Percentiles rank a stretch among this genome's conserved stretches.
phyloP scores from a whole-genome alignment of 164 flowering plant species.

The Brasenia schreberi region DNA sequence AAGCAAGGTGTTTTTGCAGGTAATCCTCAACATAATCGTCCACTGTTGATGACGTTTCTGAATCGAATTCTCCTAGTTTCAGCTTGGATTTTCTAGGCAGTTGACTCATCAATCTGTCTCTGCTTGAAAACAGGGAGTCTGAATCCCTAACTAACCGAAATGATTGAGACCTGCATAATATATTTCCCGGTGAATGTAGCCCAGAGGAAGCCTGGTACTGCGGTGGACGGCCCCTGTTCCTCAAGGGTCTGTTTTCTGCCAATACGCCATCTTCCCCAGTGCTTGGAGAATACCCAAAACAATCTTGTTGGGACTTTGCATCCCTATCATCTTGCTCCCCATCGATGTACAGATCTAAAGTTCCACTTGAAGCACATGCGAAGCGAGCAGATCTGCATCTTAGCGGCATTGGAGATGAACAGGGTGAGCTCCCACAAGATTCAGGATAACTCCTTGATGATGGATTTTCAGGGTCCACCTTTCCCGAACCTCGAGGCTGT shows the following conservation, averaged over 20 bases:
- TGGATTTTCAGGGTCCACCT: conserved; percentile 18
- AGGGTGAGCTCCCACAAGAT: conserved; percentile 41
- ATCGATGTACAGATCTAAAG: conserved; percentile 86
- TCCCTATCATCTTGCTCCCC: conserved; percentile 60
- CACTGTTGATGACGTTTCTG: neutral
- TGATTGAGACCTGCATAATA: neutral
- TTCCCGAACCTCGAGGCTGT: conserved; percentile 16
- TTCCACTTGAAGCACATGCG: conserved; percentile 39
- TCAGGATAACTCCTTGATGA: conserved; percentile 23
- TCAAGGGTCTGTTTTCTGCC: neutral
- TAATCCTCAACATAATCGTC: neutral
- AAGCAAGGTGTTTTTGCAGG: neutral
- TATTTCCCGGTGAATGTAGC: neutral
- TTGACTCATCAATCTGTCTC: neutral
- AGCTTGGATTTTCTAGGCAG: too few species aligned
- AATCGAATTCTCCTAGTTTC: neutral
- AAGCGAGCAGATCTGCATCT: conserved; percentile 13
- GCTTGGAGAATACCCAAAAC: conserved; percentile 17
- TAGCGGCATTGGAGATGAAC: conserved; percentile 26
- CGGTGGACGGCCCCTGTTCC: neutral
- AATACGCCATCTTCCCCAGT: conserved; percentile 18
- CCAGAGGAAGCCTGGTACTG: neutral
- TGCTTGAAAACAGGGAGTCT: neutral
- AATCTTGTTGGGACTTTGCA: conserved; percentile 16
- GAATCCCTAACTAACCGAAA: neutral